These are phyloP conservation scores for Millerago galiae DNA, from an alignment of 805 yeast genomes.

Conservation along the genomic window DNA sequence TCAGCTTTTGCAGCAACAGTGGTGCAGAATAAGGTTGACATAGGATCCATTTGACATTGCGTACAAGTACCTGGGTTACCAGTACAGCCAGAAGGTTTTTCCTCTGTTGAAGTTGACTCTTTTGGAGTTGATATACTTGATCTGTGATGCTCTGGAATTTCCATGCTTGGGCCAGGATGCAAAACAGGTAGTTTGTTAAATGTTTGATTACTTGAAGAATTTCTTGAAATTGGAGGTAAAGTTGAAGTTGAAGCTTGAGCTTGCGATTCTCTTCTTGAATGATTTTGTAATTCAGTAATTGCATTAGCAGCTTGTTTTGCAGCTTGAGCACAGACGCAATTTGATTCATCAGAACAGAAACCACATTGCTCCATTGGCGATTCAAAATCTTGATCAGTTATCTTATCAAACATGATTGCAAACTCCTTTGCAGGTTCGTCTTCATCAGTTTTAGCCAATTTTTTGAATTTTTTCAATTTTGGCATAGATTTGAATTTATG, in stretches of 20 bases:
- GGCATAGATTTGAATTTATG: conserved; percentile 22
- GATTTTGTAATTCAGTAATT: conserved; percentile 23
- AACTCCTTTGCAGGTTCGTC: conserved; percentile 17
- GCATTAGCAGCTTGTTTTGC: conserved; percentile 36
- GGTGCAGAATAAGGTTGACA: conserved; percentile 83
- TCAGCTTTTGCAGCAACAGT: conserved; percentile 56
- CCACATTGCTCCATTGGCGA: conserved; percentile 77
- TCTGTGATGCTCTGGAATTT: conserved; percentile 32
- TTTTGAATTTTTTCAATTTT: conserved; percentile 16
- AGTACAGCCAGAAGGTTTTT: conserved; percentile 46
- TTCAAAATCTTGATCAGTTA: conserved; percentile 32
- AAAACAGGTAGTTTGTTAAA: conserved; percentile 44
- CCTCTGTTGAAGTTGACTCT: conserved; percentile 7
- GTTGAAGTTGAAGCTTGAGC: conserved; percentile 18
- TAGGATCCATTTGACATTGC: conserved; percentile 81
- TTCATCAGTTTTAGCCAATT: neutral
- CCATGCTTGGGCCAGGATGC: conserved; percentile 60
- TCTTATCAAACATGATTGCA: conserved; percentile 16
- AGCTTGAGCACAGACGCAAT: conserved; percentile 87
- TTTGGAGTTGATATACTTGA: conserved; percentile 23
- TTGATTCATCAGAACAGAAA: conserved; percentile 85
- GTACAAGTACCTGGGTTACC: conserved; percentile 85
- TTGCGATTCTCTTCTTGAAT: conserved; percentile 16
- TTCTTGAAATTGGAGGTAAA: conserved; percentile 35
- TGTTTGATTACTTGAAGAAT: conserved; percentile 23